Percentiles rank a stretch among this genome's conserved stretches.
phyloP scores from a whole-genome alignment of 2,329 filamentous ascomycete species.

The Didymella pinodella region DNA sequence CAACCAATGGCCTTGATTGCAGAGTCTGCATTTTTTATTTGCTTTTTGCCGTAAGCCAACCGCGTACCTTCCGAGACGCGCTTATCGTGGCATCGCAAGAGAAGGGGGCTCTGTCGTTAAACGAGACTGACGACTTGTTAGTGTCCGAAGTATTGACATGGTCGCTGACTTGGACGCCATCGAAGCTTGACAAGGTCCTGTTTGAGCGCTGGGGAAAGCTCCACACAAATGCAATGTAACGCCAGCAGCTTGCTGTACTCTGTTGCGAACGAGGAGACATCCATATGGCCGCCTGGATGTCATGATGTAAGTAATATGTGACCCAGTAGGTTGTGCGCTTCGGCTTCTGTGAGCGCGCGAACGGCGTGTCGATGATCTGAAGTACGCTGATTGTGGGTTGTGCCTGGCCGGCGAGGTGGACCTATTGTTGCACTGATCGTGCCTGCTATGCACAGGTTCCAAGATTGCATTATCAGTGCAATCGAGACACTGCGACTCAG shows the following conservation, averaged over 20 bases:
- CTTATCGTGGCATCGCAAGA: conserved; percentile 1
- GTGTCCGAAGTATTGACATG: conserved; percentile 7
- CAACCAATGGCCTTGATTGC: background rate
- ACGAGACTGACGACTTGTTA: background rate
- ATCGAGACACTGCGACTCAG: background rate
- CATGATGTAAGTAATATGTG: background rate
- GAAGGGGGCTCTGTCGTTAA: background rate
- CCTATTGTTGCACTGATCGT: background rate
- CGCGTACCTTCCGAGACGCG: conserved; percentile 10
- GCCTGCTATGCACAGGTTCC: background rate
- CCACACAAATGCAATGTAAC: background rate
- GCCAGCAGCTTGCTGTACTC: background rate
- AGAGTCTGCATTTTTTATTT: background rate
- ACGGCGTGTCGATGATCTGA: background rate
- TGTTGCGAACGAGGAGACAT: background rate
- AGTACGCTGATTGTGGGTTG: background rate
- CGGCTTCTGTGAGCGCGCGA: background rate
- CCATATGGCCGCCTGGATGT: background rate
- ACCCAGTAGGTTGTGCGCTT: background rate
- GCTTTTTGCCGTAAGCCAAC: conserved; percentile 18
- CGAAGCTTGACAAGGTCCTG: background rate
- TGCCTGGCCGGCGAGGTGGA: background rate
- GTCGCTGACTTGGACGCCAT: background rate
- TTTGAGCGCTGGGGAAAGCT: background rate
- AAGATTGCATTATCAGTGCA: background rate